Evolutionary conservation across 2,329 filamentous ascomycete genomes (phyloP).

Genomic region (Trichoderma citrinoviride): DNA sequence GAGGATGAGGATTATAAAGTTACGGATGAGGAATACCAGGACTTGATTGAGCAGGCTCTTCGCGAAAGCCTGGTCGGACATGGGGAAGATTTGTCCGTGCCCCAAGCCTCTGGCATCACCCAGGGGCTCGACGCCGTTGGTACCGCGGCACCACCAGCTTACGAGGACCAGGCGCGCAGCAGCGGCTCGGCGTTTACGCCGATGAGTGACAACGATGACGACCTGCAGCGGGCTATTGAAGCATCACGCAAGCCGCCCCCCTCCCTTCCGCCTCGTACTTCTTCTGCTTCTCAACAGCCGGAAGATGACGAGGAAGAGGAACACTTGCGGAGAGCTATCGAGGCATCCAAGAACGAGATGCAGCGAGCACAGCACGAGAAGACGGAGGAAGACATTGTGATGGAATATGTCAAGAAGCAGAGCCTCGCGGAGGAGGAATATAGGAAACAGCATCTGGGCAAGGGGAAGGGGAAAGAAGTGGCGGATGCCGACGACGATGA

Average conservation of each 20-base stretch:
- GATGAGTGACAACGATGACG: constrained; percentile 41
- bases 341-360: constrained; percentile 44
- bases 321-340: constrained; percentile 44
- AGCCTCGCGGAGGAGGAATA: constrained; percentile 66
- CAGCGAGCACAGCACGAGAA: constrained; percentile 42
- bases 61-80: constrained; percentile 46
- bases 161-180: neutral
- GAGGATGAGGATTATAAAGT: constrained; percentile 45
- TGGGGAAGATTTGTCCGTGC: constrained; percentile 15
- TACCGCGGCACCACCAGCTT: neutral
- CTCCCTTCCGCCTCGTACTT: constrained; percentile 18
- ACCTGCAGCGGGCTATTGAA: constrained; percentile 41
- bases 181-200: neutral
- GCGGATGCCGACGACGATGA: constrained; percentile 47
- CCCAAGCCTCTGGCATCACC: constrained; percentile 26
- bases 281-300: constrained; percentile 9
- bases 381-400: constrained; percentile 68
- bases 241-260: constrained; percentile 37
- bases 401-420: constrained; percentile 77
- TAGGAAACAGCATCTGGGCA: constrained; percentile 29
- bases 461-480: constrained; percentile 36
- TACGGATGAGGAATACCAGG: constrained; percentile 58
- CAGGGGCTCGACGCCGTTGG: constrained; percentile 23
- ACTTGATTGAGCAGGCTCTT: constrained; percentile 55
- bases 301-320: constrained; percentile 40